Percentiles rank a stretch among this genome's conserved stretches.
These are phyloP conservation scores for Candida nanaspora DNA, from an alignment of 805 yeast species.

Conservation along the genomic window DNA sequence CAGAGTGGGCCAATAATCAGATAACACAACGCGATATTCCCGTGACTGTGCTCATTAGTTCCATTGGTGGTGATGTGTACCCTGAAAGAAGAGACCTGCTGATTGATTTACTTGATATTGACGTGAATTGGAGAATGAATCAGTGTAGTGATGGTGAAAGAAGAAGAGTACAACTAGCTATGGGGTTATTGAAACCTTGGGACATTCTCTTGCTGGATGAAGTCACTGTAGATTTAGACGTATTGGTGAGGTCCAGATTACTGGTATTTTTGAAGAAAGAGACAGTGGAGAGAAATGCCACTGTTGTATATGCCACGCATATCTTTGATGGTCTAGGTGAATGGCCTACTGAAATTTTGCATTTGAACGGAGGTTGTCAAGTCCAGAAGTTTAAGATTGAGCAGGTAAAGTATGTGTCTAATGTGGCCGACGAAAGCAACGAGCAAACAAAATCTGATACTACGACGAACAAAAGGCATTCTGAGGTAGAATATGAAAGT, in stretches of 20 bases:
- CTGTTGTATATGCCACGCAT: slow-evolving; percentile 91
- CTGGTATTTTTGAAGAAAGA: slow-evolving; percentile 68
- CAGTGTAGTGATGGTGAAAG: slow-evolving; percentile 92
- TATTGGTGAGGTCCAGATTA: slow-evolving; percentile 73
- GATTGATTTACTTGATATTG: slow-evolving; percentile 74
- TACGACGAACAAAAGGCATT: too few species aligned
- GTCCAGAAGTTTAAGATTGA: slow-evolving; percentile 29
- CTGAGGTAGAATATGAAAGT: too few species aligned
- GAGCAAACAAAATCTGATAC: too few species aligned
- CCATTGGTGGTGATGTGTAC: slow-evolving; percentile 72
- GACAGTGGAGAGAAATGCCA: slow-evolving; percentile 59
- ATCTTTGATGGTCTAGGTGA: slow-evolving; percentile 89
- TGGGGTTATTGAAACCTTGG: slow-evolving; percentile 94
- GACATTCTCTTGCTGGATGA: slow-evolving; percentile 82
- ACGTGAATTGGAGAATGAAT: slow-evolving; percentile 88
- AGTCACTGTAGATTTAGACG: slow-evolving; percentile 95
- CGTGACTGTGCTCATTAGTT: slow-evolving; percentile 66
- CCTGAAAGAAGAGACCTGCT: slow-evolving; percentile 72
- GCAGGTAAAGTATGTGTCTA: slow-evolving; percentile 27
- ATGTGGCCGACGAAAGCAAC: slow-evolving; percentile 7
- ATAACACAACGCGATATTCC: slow-evolving; percentile 89
- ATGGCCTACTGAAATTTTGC: slow-evolving; percentile 85
- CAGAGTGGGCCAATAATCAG: slow-evolving; percentile 95
- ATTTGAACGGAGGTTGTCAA: slow-evolving; percentile 61
- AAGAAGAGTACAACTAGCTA: slow-evolving; percentile 84